phyloP scores from a whole-genome alignment of 2,329 filamentous ascomycete species.

The Myriosclerotinia curreyana region DNA sequence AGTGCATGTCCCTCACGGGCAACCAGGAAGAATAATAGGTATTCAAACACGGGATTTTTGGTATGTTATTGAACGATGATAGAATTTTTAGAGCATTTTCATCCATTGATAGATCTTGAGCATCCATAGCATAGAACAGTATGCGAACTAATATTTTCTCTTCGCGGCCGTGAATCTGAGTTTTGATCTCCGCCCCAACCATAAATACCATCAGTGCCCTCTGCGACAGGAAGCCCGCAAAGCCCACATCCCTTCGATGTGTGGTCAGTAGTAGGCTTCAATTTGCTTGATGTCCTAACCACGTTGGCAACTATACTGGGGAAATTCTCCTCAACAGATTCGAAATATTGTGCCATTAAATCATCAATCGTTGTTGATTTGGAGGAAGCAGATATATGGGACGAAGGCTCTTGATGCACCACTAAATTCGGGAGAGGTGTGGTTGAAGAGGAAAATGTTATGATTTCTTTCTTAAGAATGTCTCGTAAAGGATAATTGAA shows the following conservation, averaged over 20 bases:
- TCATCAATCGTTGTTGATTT: conserved; percentile 86
- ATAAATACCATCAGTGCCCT: conserved; percentile 60
- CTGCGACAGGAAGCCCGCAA: conserved; percentile 66
- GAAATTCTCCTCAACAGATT: conserved; percentile 78
- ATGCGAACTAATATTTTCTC: conserved; percentile 36
- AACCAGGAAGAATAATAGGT: conserved; percentile 3
- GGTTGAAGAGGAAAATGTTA: conserved; percentile 59
- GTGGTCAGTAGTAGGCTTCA: conserved; percentile 50
- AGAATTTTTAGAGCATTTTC: conserved; percentile 28
- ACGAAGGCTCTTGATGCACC: conserved; percentile 42
- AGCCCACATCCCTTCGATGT: conserved; percentile 54
- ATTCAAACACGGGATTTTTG: conserved; percentile 4
- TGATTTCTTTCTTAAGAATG: conserved; percentile 75
- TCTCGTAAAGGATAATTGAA: conserved; percentile 83
- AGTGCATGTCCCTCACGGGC: conserved; percentile 11
- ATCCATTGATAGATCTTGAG: conserved; percentile 59
- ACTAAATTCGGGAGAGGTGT: conserved; percentile 51
- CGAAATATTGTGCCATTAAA: conserved; percentile 85
- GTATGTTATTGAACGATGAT: conserved; percentile 16
- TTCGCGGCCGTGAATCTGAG: conserved; percentile 32
- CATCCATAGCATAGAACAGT: conserved; percentile 69
- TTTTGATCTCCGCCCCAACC: conserved; percentile 57
- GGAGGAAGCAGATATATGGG: conserved; percentile 35
- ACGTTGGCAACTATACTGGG: conserved; percentile 94
- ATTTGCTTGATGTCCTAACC: conserved; percentile 83